These are phyloP conservation scores for Vitis labrusca DNA, from an alignment of 164 flowering plant genomes.

Conservation along the genomic window DNA sequence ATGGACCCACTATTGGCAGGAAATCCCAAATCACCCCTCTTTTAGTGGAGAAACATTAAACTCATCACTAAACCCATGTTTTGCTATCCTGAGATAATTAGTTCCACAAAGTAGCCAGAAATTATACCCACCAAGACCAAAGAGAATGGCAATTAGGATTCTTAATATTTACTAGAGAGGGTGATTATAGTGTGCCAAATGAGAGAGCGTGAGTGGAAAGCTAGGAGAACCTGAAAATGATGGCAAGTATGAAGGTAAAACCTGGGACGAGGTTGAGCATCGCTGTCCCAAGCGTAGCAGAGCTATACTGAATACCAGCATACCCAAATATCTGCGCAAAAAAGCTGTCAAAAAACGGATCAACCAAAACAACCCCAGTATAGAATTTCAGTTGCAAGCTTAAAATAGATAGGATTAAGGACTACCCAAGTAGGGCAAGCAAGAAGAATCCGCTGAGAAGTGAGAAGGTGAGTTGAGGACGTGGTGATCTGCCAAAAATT, in stretches of 20 bases:
- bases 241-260: slow-evolving; percentile 54
- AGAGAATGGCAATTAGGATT: neutral
- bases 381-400: neutral
- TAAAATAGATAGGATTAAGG: neutral
- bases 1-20: too few relatives aligned
- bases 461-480: slow-evolving; percentile 33
- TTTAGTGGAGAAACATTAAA: neutral
- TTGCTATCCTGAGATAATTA: neutral
- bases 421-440: slow-evolving; percentile 51
- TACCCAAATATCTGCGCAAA: slow-evolving; percentile 42
- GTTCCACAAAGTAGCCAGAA: neutral
- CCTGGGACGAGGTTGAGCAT: slow-evolving; percentile 61
- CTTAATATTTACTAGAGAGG: neutral
- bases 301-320: slow-evolving; percentile 44
- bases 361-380: slow-evolving; percentile 2
- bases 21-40: too few relatives aligned
- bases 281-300: slow-evolving; percentile 52
- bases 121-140: neutral
- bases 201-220: neutral
- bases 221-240: slow-evolving; percentile 39
- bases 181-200: neutral
- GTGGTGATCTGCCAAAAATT: slow-evolving; percentile 22
- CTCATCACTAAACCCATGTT: neutral
- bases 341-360: slow-evolving; percentile 25
- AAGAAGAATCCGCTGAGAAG: slow-evolving; percentile 40